Evolutionary conservation across 352 stramenopile genomes (phyloP).

Genomic region (Pythium phragmitis): DNA sequence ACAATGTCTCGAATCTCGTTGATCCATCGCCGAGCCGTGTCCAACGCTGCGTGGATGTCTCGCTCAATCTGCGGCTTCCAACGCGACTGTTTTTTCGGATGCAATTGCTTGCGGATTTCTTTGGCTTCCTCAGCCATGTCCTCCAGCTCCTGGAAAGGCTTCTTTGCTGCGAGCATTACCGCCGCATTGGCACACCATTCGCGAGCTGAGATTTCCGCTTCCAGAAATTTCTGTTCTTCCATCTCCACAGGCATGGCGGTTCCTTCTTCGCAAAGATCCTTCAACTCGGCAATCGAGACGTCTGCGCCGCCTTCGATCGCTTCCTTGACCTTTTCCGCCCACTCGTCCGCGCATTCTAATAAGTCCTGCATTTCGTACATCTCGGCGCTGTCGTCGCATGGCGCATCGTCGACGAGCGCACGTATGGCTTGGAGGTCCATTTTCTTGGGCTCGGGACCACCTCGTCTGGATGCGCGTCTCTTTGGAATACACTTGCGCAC

Average conservation of each 20-base stretch:
- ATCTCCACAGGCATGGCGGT: slow-evolving; percentile 87
- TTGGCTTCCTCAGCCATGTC: slow-evolving; percentile 57
- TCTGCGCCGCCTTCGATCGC: slow-evolving; percentile 77
- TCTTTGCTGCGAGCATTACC: slow-evolving; percentile 50
- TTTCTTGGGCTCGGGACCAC: slow-evolving; percentile 62
- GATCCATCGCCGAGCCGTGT: slow-evolving; percentile 70
- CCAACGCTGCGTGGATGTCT: slow-evolving; percentile 70
- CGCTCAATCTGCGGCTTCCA: slow-evolving; percentile 86
- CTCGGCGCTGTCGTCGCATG: slow-evolving; percentile 80
- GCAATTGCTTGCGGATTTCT: slow-evolving; percentile 63
- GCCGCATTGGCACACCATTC: slow-evolving; percentile 70
- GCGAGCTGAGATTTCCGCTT: slow-evolving; percentile 73
- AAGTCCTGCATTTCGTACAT: slow-evolving; percentile 91
- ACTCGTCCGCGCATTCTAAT: slow-evolving; percentile 84
- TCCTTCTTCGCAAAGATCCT: slow-evolving; percentile 75
- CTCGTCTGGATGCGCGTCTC: slow-evolving; percentile 57
- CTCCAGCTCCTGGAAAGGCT: slow-evolving; percentile 70
- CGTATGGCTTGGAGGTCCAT: slow-evolving; percentile 82
- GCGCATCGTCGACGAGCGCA: slow-evolving; percentile 81
- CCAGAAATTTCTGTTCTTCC: slow-evolving; percentile 81
- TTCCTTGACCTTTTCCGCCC: slow-evolving; percentile 71
- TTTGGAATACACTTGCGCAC: slow-evolving; percentile 87
- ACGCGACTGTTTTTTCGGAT: slow-evolving; percentile 72
- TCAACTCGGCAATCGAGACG: slow-evolving; percentile 66
- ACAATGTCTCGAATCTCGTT: slow-evolving; percentile 74